Conservation (phyloP, 768 basidiomycete genomes). For the Fibroporia radiculosa region DNA sequence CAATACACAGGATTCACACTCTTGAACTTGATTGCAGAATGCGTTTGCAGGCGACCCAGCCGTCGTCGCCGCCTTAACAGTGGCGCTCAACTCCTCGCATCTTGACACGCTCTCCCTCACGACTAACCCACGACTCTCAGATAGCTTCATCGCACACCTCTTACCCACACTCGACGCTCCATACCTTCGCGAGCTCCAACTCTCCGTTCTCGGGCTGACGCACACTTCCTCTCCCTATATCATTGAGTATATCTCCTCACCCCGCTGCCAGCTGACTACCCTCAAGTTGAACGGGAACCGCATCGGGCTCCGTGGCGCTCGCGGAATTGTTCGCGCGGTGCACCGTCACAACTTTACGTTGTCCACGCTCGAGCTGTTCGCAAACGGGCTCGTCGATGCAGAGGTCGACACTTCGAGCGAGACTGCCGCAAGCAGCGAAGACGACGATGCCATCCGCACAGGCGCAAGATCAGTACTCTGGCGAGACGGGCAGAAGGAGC, state of each 20-base stretch:
- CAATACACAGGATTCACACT: background rate
- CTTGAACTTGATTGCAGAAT: slow-evolving; percentile 27
- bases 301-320: slow-evolving; percentile 38
- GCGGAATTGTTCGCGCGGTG: slow-evolving; percentile 38
- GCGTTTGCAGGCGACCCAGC: slow-evolving; percentile 29
- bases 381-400: slow-evolving; percentile 29
- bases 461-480: slow-evolving; percentile 22
- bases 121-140: slow-evolving; percentile 40
- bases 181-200: slow-evolving; percentile 43
- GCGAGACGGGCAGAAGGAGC: slow-evolving; percentile 27
- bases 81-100: slow-evolving; percentile 46
- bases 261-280: slow-evolving; percentile 38
- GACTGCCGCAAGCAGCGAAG: slow-evolving; percentile 19
- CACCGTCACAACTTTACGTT: slow-evolving; percentile 40
- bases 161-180: slow-evolving; percentile 42
- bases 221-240: slow-evolving; percentile 29
- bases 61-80: slow-evolving; percentile 32
- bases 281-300: slow-evolving; percentile 51
- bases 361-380: slow-evolving; percentile 39
- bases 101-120: slow-evolving; percentile 45
- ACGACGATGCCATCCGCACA: slow-evolving; percentile 16
- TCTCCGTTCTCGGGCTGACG: slow-evolving; percentile 35
- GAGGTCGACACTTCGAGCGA: slow-evolving; percentile 19
- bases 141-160: slow-evolving; percentile 41
- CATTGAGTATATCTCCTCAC: slow-evolving; percentile 41